Evolutionary conservation across 306 rosid genomes (phyloP), one percentile per base, ranked within the genome.

Genomic region (Canavalia gladiata): DNA sequence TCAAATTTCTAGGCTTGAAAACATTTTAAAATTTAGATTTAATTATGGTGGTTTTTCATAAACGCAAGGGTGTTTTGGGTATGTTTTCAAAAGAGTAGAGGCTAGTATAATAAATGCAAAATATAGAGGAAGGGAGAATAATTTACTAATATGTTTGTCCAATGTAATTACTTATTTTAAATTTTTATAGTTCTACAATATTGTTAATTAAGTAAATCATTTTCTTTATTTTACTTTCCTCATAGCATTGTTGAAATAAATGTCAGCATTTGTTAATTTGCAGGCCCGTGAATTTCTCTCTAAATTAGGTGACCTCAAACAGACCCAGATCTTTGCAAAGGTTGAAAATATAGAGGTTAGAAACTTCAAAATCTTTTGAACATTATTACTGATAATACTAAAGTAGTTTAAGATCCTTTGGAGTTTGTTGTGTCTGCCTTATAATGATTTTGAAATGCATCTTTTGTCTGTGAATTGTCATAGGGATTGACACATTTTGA

Each of bases 401-500:
- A 33, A 10, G 47, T 47, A 57, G 50, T 70, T 70, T 50, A 42
- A 79, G 58, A 39, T 51, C 43, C 25, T 29, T 70, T 46, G 78
- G 25, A 18, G 25, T 18, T 18, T 18, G 25, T 18, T 37, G 13
- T 8, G 43, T 73, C 37, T 52, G 59, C 62, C 30, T 43, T 33
- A 74, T 52, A 45, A 75, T 75, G 57, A 64, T 69, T 74, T 69
- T 29, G 72, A 74, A 39, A 4, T 78, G 60, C 55, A 83, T 69
- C 35, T 80, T 65, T 72, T 60, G 64, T 86, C 77, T 82, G 31
- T 45, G 34, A 58, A 72, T 82, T 74, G 29, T 25, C 34, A 9
- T 34, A 94, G 98, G 98, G 98, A 64, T 83, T 94, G 82, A 77
- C 42, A 29, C 92, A 94, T 89, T 94, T 94, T 75, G 95, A 94